These are phyloP conservation scores for Myriangium duriaei DNA, from an alignment of 2,329 filamentous ascomycete genomes.

Conservation along the genomic window DNA sequence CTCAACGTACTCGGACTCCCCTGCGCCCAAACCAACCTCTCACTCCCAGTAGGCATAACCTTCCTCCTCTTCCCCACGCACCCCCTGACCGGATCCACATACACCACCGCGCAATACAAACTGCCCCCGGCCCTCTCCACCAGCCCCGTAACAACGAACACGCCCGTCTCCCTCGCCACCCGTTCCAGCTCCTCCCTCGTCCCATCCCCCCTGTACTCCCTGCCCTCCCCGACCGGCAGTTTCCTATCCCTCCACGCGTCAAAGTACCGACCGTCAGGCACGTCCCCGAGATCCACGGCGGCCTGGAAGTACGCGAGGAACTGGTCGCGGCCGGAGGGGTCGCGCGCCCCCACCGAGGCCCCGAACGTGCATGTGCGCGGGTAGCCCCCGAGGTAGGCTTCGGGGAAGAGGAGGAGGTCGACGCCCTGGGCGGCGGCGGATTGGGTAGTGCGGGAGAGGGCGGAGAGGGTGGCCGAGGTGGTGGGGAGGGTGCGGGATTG, in stretches of 20 bases:
- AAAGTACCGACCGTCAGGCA: constrained; percentile 52
- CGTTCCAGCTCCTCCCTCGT: constrained; percentile 69
- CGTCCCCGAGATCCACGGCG: constrained; percentile 77
- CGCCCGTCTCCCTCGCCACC: constrained; percentile 61
- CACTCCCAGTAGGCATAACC: constrained; percentile 79
- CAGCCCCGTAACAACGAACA: constrained; percentile 69
- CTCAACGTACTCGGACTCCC: constrained; percentile 66
- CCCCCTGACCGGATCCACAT: constrained; percentile 63
- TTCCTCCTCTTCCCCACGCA: constrained; percentile 77
- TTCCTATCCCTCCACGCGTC: constrained; percentile 56
- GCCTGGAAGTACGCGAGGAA: constrained; percentile 67
- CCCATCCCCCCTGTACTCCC: constrained; percentile 51
- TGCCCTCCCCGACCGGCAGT: constrained; percentile 38
- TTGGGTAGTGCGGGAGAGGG: constrained; percentile 50
- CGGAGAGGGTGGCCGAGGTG: constrained; percentile 48
- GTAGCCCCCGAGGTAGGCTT: constrained; percentile 86
- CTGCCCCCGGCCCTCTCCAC: constrained; percentile 73
- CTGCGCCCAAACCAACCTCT: constrained; percentile 81
- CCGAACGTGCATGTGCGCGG: constrained; percentile 73
- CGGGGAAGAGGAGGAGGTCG: constrained; percentile 74
- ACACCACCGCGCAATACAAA: constrained; percentile 71
- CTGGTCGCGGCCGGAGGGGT: constrained; percentile 61
- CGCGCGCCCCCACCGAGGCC: constrained; percentile 57
- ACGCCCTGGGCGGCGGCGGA: constrained; percentile 48
- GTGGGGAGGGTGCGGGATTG: constrained; percentile 37